Conservation (phyloP, 768 basidiomycete genomes). For the Pulveroboletus ravenelii region DNA sequence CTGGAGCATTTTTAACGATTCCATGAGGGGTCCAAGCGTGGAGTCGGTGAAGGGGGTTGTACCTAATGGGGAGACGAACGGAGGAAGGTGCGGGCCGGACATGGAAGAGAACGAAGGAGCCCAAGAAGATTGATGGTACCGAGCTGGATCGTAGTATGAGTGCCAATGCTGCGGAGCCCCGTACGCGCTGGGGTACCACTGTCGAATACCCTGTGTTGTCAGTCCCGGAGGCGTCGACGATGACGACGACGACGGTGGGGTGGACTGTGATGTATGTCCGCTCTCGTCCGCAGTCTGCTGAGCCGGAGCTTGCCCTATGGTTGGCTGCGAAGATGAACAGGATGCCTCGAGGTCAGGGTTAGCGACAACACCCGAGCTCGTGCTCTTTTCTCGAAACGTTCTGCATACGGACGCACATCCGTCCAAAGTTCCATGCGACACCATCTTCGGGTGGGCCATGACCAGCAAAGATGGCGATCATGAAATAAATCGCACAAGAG, state of each 20-base stretch:
- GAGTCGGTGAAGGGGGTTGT: too few species aligned
- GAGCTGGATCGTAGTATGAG: not conserved
- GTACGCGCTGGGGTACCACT: not conserved
- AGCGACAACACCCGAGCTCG: not conserved
- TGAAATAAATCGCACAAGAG: not conserved
- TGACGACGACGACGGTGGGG: not conserved
- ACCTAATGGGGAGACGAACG: not conserved
- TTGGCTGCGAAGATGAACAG: not conserved
- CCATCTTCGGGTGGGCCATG: not conserved
- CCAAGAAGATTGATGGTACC: not conserved
- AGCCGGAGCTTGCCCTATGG: not conserved
- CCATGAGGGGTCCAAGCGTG: not conserved
- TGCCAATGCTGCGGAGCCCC: not conserved
- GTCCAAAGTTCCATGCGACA: not conserved
- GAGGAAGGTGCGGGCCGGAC: not conserved
- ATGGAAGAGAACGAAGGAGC: not conserved
- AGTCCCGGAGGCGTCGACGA: not conserved
- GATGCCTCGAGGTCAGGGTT: not conserved
- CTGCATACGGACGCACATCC: not conserved
- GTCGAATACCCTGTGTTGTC: not conserved
- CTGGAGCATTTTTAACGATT: conserved; percentile 7
- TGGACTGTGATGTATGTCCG: not conserved
- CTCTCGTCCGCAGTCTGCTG: not conserved
- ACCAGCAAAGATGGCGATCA: not conserved
- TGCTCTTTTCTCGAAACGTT: not conserved